Percentiles rank a stretch among this genome's conserved stretches.
Evolutionary conservation across 1,284 basidiomycete genomes (phyloP).

Genomic region (Retiboletus flavoniger): DNA sequence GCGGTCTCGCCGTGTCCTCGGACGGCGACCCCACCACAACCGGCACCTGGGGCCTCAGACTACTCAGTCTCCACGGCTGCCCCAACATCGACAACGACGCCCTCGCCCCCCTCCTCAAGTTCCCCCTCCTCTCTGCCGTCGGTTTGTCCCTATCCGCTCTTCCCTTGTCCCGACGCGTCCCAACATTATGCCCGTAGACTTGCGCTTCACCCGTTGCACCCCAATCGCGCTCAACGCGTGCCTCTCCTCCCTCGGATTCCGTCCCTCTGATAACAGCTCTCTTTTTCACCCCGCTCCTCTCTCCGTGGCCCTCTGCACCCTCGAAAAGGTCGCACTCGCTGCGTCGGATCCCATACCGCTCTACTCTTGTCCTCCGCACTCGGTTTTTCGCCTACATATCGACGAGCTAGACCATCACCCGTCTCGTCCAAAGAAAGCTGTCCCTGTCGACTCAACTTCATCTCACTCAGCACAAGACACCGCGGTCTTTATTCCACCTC

Average conservation of each 20-base stretch:
- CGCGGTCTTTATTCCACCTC: conserved; percentile 24
- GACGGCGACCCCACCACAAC: conserved; percentile 5
- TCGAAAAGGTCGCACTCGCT: conserved; percentile 24
- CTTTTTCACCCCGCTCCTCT: conserved; percentile 31
- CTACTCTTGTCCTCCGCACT: conserved; percentile 30
- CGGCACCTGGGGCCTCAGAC: conserved; percentile 43
- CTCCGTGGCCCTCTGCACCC: conserved; percentile 26
- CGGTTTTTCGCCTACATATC: conserved; percentile 31
- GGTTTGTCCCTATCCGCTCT: conserved; percentile 35
- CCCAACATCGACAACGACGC: conserved; percentile 36
- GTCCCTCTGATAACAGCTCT: conserved; percentile 19
- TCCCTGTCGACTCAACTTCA: not conserved
- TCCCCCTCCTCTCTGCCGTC: conserved; percentile 44
- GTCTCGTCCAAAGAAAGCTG: conserved; percentile 1
- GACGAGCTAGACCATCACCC: conserved; percentile 10
- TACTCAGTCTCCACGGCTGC: conserved; percentile 45
- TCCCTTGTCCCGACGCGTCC: conserved; percentile 2
- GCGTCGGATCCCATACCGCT: conserved; percentile 21
- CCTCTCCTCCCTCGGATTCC: conserved; percentile 26
- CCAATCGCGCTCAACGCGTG: conserved; percentile 11
- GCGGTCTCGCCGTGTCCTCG: conserved; percentile 22
- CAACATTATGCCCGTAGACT: conserved; percentile 17
- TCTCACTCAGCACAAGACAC: conserved; percentile 18
- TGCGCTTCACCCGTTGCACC: conserved; percentile 35
- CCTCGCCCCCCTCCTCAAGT: conserved; percentile 34